These are phyloP conservation scores for Clonostachys chloroleuca DNA, from an alignment of 2,329 filamentous ascomycete genomes.

Conservation along the genomic window DNA sequence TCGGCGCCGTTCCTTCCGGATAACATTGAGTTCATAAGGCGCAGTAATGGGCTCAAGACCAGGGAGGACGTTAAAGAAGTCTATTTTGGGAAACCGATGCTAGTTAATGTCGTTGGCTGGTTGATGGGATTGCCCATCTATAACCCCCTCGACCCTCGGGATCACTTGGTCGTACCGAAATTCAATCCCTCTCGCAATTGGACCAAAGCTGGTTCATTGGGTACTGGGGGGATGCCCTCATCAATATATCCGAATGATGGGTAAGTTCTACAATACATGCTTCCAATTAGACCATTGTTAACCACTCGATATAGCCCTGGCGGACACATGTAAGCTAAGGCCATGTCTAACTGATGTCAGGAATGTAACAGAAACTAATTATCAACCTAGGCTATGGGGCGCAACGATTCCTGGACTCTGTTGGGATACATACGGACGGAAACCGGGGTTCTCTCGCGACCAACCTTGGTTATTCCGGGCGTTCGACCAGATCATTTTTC, in stretches of 20 bases:
- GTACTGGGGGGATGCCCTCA: constrained; percentile 20
- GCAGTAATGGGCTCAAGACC: constrained; percentile 26
- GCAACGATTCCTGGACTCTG: too few species aligned
- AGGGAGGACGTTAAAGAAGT: constrained; percentile 15
- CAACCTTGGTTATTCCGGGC: constrained; percentile 25
- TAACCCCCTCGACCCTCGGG: constrained; percentile 1
- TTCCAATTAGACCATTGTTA: constrained; percentile 17
- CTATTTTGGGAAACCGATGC: constrained; percentile 12
- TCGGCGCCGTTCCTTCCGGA: constrained; percentile 56
- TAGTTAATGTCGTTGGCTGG: constrained; percentile 18
- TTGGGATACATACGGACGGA: constrained; percentile 22
- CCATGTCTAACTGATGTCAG: too few species aligned
- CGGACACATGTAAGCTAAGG: too few species aligned
- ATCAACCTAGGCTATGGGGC: too few species aligned
- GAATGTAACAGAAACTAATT: too few species aligned
- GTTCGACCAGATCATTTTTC: constrained; percentile 22
- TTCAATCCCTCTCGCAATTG: constrained; percentile 19
- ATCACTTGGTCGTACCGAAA: constrained; percentile 12
- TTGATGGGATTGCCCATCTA: constrained; percentile 26
- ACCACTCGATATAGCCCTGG: too few species aligned
- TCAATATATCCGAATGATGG: constrained; percentile 22
- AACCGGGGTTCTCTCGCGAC: constrained; percentile 14
- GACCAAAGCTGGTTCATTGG: constrained; percentile 22
- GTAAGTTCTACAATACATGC: constrained; percentile 24
- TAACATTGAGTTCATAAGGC: constrained; percentile 45